phyloP scores from a whole-genome alignment of 148 eudicot species.

The Camellia lanceoleosa region DNA sequence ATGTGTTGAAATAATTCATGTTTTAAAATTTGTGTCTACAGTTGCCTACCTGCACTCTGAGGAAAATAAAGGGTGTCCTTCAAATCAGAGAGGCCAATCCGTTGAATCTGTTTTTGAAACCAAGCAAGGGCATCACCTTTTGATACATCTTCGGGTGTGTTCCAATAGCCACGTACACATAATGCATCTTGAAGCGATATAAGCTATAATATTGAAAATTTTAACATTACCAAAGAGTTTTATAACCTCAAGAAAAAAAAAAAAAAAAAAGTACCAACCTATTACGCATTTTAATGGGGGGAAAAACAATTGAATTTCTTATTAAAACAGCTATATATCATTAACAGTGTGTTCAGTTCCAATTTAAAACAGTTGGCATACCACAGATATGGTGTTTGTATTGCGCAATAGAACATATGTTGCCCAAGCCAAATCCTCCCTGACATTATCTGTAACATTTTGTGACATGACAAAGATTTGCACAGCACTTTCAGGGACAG shows the following conservation, averaged over 20 bases:
- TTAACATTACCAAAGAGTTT: slow-evolving; percentile 6
- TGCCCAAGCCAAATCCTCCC: slow-evolving; percentile 96
- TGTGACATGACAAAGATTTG: slow-evolving; percentile 79
- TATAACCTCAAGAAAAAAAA: background rate
- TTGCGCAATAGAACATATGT: slow-evolving; percentile 79
- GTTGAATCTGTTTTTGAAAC: slow-evolving; percentile 54
- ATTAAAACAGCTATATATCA: background rate
- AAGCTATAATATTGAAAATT: slow-evolving; percentile 46
- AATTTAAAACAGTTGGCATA: slow-evolving; percentile 23
- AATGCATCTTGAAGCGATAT: slow-evolving; percentile 57
- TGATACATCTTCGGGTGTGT: slow-evolving; percentile 49
- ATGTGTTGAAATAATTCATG: too few species aligned
- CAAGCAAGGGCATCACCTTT: slow-evolving; percentile 49
- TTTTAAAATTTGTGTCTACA: too few species aligned
- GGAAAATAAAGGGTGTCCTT: slow-evolving; percentile 73
- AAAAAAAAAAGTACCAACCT: background rate
- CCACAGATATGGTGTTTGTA: slow-evolving; percentile 85
- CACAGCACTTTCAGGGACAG: slow-evolving; percentile 57
- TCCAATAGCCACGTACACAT: slow-evolving; percentile 96
- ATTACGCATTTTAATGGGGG: background rate
- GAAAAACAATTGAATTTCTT: background rate
- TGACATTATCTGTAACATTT: slow-evolving; percentile 50
- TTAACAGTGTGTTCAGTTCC: background rate
- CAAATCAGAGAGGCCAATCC: slow-evolving; percentile 53
- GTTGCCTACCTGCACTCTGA: slow-evolving; percentile 49